Conservation (phyloP, 2,329 filamentous ascomycete species). For the Neonectria neomacrospora region DNA sequence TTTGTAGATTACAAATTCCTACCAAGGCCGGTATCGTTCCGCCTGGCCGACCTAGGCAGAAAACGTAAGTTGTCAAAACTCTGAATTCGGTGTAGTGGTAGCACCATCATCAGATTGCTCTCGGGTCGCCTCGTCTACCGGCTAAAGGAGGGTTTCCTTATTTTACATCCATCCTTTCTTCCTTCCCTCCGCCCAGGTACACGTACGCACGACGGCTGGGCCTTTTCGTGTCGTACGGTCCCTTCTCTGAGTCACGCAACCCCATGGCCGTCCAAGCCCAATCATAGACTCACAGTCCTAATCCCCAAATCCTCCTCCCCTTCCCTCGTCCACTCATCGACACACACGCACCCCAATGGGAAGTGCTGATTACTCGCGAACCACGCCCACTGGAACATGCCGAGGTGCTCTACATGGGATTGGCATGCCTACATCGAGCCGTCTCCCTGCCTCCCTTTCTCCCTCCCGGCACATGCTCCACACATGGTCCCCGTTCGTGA, state of each 20-base stretch:
- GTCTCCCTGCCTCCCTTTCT: constrained; percentile 2
- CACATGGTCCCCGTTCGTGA: neutral
- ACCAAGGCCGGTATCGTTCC: constrained; percentile 5
- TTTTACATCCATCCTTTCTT: constrained; percentile 6
- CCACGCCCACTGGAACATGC: constrained; percentile 13
- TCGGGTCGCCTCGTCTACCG: constrained; percentile 12
- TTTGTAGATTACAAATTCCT: constrained; percentile 23
- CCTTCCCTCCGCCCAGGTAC: constrained; percentile 1
- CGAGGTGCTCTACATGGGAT: constrained; percentile 13
- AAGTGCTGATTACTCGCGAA: constrained; percentile 13
- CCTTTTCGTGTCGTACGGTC: constrained; percentile 16
- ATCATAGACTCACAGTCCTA: constrained; percentile 5
- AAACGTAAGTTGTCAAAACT: constrained; percentile 30
- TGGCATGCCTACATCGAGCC: neutral
- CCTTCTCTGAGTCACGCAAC: constrained; percentile 23
- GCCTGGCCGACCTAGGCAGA: constrained; percentile 18
- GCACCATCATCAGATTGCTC: constrained; percentile 26
- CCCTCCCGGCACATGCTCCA: constrained; percentile 3
- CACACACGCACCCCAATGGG: constrained; percentile 14
- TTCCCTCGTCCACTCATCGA: constrained; percentile 12
- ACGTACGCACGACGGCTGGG: constrained; percentile 4
- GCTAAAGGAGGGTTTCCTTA: constrained; percentile 15
- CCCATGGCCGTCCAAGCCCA: constrained; percentile 7
- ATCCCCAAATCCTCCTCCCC: constrained; percentile 13
- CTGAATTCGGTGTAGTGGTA: constrained; percentile 26